Conservation (phyloP, 257 asterid species). For the Phtheirospermum japonicum region DNA sequence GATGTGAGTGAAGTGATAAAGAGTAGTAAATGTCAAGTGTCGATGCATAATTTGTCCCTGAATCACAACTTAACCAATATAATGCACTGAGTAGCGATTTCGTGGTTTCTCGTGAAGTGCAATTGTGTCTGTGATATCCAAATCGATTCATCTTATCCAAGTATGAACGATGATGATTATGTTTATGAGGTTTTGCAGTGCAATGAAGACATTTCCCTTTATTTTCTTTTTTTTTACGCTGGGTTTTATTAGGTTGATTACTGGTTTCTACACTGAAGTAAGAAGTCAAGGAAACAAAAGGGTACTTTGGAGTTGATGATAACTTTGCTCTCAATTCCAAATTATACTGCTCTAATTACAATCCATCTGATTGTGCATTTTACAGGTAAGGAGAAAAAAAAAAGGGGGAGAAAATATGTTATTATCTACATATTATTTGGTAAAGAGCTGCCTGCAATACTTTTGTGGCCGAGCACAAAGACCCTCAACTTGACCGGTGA, state of each 20-base stretch:
- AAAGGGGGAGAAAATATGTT: not conserved
- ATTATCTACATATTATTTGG: slow-evolving; percentile 20
- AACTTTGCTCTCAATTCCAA: slow-evolving; percentile 3
- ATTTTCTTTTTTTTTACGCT: too few relatives aligned
- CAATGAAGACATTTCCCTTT: too few relatives aligned
- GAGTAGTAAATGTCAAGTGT: too few relatives aligned
- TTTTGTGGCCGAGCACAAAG: slow-evolving; percentile 34
- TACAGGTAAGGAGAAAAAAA: not conserved
- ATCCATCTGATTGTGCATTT: slow-evolving; percentile 20
- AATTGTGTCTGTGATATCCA: too few relatives aligned
- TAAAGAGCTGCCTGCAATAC: slow-evolving; percentile 38
- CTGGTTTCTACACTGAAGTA: slow-evolving; percentile 20
- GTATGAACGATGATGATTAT: too few relatives aligned
- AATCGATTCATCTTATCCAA: too few relatives aligned
- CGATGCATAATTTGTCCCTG: too few relatives aligned
- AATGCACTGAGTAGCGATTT: too few relatives aligned
- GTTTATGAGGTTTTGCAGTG: too few relatives aligned
- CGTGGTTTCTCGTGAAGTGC: not conserved
- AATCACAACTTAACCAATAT: too few relatives aligned
- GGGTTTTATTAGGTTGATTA: too few relatives aligned
- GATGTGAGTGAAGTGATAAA: too few relatives aligned
- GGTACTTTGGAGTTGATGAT: slow-evolving; percentile 3
- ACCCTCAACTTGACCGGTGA: slow-evolving; percentile 40
- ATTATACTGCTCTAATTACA: slow-evolving; percentile 12
- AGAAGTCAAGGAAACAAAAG: slow-evolving; percentile 2